Base-by-base conservation (phyloP, 2,329 filamentous ascomycete genomes). In the Xylariaceae sp. region DNA sequence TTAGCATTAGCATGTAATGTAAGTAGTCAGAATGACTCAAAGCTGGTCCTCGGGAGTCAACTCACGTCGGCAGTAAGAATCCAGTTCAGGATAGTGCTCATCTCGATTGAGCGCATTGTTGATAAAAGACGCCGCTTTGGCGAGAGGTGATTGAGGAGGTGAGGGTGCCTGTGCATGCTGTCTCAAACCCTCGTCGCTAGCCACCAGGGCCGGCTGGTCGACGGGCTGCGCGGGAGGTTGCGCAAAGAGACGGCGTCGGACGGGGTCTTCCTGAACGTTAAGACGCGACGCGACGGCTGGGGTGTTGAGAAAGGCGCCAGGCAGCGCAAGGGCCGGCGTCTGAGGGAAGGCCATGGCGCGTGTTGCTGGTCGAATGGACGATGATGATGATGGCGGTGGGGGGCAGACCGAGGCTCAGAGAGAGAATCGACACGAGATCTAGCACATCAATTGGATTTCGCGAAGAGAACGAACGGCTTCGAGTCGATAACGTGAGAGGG, bases 21-120 rank as follows among this genome's bases (percentile, higher is more conserved):
- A 2, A 45, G 45, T 13, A 2, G 42, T 13, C 34, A 3, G 42
- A 45, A 15, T 5, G 30, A 13, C 10, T 3, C 3, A 45, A 4
- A 45, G 13, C 42, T n/a, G n/a, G 45, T 5, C n/a, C 3, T 42
- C 3, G 45, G 35, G n/a, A 53, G 30, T 30, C 34, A 56, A 82
- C 90, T 81, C 80, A 94, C 92, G 90, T 75, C 87, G 85, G 69
- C 95, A 86, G 76, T 96, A 96, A 59, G 85, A 88, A 73, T 97
- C 93, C 15, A 99, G 78, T 64, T 96, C 90, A 5, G 92, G 92
- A 71, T 91, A 99, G 70, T 85, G 85, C 68, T 87, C 85, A 71
- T 97, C 93, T 60, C 82, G 80, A 60, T 84, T 80, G 50, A 97
- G 77, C 50, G 89, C 87, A 65, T 86, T 83, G 74, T 96, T 96